Evolutionary conservation across 2,329 filamentous ascomycete genomes (phyloP).

Genomic region (Thermoascus crustaceus): DNA sequence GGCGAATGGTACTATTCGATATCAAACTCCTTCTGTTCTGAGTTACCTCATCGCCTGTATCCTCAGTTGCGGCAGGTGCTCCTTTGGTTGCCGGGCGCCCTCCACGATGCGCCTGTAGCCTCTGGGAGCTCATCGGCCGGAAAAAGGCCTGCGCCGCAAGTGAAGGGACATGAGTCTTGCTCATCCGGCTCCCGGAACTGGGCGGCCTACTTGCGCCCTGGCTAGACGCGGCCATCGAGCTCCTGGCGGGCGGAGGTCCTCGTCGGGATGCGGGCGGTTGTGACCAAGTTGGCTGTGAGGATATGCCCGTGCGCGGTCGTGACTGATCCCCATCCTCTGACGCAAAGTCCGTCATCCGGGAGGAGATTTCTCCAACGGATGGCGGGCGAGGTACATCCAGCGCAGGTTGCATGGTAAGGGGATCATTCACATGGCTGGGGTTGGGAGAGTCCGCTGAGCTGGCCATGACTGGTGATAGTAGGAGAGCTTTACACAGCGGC

Average conservation of each 20-base stretch:
- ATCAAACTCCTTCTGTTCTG: conserved; percentile 53
- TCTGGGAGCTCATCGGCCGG: conserved; percentile 91
- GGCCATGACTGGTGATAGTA: conserved; percentile 17
- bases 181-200: conserved; percentile 53
- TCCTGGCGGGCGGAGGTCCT: conserved; percentile 35
- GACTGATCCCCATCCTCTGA: conserved; percentile 45
- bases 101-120: conserved; percentile 80
- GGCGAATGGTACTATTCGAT: conserved; percentile 42
- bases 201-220: conserved; percentile 43
- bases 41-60: conserved; percentile 37
- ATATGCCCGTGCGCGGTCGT: conserved; percentile 34
- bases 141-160: conserved; percentile 88
- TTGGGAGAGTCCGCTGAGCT: conserved; percentile 21
- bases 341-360: conserved; percentile 58
- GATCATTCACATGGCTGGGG: conserved; percentile 32
- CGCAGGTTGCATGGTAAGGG: conserved; percentile 31
- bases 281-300: conserved; percentile 47
- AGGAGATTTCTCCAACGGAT: conserved; percentile 50
- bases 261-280: conserved; percentile 52
- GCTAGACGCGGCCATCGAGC: conserved; percentile 35
- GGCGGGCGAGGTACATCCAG: conserved; percentile 46
- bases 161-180: conserved; percentile 80
- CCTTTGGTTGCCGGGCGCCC: conserved; percentile 40
- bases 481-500: neutral
- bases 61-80: conserved; percentile 31